Evolutionary conservation across 2,329 filamentous ascomycete species (phyloP), one percentile per base, ranked within the genome.

Genomic region (Xylariaceae sp.): DNA sequence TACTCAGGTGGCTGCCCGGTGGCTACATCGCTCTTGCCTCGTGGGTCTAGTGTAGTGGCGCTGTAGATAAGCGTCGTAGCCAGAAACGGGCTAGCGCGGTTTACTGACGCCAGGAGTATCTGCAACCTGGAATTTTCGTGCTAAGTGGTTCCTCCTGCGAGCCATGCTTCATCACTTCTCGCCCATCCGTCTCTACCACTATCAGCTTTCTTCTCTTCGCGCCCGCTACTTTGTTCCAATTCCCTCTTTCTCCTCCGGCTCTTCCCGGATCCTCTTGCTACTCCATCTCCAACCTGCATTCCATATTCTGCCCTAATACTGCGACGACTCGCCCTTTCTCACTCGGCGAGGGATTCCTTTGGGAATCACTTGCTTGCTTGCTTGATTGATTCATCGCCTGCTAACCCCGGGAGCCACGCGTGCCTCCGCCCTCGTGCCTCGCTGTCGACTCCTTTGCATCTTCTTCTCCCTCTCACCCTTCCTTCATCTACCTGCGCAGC

Each of bases 71-170:
- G 60, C 37, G 50, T 51, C 42, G 35, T 49, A 37, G 37, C 60
- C 51, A 57, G 42, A 61, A 57, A 30, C 15, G 10, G 62, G n/a
- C 44, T 64, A 64, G 62, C 62, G 56, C 18, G 15, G 34, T 57
- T 42, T 54, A 47, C 52, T 42, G 51, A 42, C 56, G 56, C 55
- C 51, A 48, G 55, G 51, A 44, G 56, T 50, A 53, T 58, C 59
- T 58, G 57, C 57, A 62, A 62, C 60, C 61, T 64, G 62, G 62
- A 64, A 61, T 64, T 64, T 64, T 63, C 62, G 62, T 59, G 60
- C 58, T 55, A 51, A 55, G 58, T 60, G 60, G 56, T 61, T 61
- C 58, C 62, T 62, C 51, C 58, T 62, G 17, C 35, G 39, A 64
- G 59, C 56, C 56, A 50, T 58, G 48, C 55, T 45, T 60, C 56